phyloP scores from a whole-genome alignment of 495 filamentous ascomycete species.

The Zalerion maritima region DNA sequence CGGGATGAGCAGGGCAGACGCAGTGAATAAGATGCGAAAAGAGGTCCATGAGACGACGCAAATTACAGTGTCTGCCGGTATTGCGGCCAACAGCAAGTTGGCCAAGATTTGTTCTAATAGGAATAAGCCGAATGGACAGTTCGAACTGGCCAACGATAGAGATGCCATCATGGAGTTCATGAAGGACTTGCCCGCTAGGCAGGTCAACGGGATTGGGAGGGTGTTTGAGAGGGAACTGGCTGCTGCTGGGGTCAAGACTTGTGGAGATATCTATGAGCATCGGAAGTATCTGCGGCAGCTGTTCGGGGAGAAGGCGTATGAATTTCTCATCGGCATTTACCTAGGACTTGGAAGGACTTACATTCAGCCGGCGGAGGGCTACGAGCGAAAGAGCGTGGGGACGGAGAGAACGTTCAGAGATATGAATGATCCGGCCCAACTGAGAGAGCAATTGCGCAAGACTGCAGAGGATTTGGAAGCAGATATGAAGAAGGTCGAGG shows the following conservation, averaged over 20 bases:
- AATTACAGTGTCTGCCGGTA: constrained; percentile 87
- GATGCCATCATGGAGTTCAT: constrained; percentile 71
- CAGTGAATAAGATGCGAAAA: constrained; percentile 57
- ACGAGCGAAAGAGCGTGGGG: constrained; percentile 86
- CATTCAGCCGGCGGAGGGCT: constrained; percentile 74
- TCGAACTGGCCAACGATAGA: constrained; percentile 53
- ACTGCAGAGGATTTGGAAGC: constrained; percentile 81
- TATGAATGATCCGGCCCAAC: constrained; percentile 47
- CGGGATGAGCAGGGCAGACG: constrained; percentile 51
- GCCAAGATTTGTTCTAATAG: constrained; percentile 90
- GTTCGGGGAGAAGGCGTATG: constrained; percentile 82
- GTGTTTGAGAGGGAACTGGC: constrained; percentile 89
- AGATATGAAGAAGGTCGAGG: constrained; percentile 63
- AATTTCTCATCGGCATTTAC: constrained; percentile 72
- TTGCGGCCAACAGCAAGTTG: constrained; percentile 81
- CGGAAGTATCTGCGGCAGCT: constrained; percentile 56
- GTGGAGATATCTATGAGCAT: constrained; percentile 73
- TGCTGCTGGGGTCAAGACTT: constrained; percentile 74
- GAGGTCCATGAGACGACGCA: constrained; percentile 64
- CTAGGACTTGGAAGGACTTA: constrained; percentile 81
- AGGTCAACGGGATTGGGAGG: constrained; percentile 85
- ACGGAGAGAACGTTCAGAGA: constrained; percentile 89
- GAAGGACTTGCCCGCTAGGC: constrained; percentile 63
- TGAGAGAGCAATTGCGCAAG: constrained; percentile 62
- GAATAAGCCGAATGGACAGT: constrained; percentile 96